Base-by-base conservation (phyloP, 208 protist genomes). In the Polymyxa betae region DNA sequence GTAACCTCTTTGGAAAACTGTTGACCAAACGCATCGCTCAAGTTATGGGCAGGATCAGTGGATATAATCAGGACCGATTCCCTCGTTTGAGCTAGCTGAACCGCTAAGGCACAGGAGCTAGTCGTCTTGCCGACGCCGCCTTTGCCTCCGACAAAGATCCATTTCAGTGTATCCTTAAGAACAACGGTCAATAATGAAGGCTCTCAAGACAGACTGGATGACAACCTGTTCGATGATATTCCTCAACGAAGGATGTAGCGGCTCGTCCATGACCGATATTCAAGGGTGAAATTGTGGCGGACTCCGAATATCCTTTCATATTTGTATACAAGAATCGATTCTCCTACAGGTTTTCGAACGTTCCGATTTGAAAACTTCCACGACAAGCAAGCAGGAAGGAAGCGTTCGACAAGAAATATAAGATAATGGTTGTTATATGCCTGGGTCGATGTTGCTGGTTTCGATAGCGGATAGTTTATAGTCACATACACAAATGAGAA, bases 41-140 rank as follows among this genome's bases (percentile, higher is more conserved):
- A 92, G 93, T 99, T 99, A 94, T 99, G 98, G 20, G 98, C 98
- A 54, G 98, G 98, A 93, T 99, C 98, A 0, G 98, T 99, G 0
- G 98, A 99, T 44, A 99, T 96, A 16, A 99, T 91, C 20, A 99
- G 93, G 24, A 99, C 97, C 16, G 82, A 94, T 45, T 96, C 87
- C 32, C 97, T 92, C 0, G 94, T 95, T 45, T 96, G 95, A 10
- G 98, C 94, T n/a, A 99, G 93, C 38, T 95, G 92, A 29, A 97
- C 95, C n/a, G 97, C 96, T 40, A 99, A 89, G 0, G 95, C 91
- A 88, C 95, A 98, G 78, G 96, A 97, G 0, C 93, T 96, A 0
- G 97, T 98, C 5, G 97, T 98, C 94, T 99, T 99, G 68, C 98
- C 98, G 0, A 99, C 98, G 60, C 98, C 97, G 90, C 98, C 98